A percentile compares a stretch with the other conserved stretches of the same genome.
Conservation (phyloP, 768 basidiomycete genomes). For the Gymnopilus dilepis region DNA sequence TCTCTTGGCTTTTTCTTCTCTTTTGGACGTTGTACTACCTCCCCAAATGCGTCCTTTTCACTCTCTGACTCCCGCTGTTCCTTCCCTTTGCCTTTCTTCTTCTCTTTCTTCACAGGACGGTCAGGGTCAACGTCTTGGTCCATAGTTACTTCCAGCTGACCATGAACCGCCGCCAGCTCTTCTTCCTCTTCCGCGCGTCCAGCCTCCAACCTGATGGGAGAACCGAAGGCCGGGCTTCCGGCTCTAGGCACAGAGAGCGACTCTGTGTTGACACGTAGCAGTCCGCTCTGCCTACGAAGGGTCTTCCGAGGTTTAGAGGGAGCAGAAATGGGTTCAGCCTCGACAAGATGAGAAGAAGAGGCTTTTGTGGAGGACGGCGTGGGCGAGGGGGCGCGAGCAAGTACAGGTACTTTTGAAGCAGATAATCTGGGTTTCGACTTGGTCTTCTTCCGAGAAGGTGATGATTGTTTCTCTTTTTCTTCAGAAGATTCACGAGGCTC, state of each 20-base stretch:
- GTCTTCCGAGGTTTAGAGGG: constrained; percentile 43
- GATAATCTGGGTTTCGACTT: constrained; percentile 55
- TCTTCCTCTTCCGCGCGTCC: constrained; percentile 66
- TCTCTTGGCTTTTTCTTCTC: constrained; percentile 32
- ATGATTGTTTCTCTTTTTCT: constrained; percentile 42
- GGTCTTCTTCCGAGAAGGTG: constrained; percentile 47
- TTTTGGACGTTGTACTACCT: constrained; percentile 10
- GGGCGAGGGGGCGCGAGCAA: constrained; percentile 46
- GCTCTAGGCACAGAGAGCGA: constrained; percentile 54
- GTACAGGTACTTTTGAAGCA: constrained; percentile 53
- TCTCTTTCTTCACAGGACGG: constrained; percentile 49
- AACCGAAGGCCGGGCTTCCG: constrained; percentile 72
- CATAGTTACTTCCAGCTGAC: constrained; percentile 38
- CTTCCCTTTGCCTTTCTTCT: constrained; percentile 49
- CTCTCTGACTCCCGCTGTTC: constrained; percentile 39
- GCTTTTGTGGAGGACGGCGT: constrained; percentile 32
- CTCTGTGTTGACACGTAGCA: constrained; percentile 52
- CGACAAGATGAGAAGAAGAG: constrained; percentile 23
- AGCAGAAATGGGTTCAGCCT: constrained; percentile 26
- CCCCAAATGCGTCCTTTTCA: constrained; percentile 27
- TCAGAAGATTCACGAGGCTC: constrained; percentile 56
- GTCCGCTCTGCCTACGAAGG: constrained; percentile 55
- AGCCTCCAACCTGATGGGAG: constrained; percentile 60
- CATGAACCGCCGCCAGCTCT: constrained; percentile 41
- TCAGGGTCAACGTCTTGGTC: constrained; percentile 39